A percentile compares a stretch with the other conserved stretches of the same genome.
Conservation (phyloP, 805 yeast genomes). For the Metschnikowia amazonensis region DNA sequence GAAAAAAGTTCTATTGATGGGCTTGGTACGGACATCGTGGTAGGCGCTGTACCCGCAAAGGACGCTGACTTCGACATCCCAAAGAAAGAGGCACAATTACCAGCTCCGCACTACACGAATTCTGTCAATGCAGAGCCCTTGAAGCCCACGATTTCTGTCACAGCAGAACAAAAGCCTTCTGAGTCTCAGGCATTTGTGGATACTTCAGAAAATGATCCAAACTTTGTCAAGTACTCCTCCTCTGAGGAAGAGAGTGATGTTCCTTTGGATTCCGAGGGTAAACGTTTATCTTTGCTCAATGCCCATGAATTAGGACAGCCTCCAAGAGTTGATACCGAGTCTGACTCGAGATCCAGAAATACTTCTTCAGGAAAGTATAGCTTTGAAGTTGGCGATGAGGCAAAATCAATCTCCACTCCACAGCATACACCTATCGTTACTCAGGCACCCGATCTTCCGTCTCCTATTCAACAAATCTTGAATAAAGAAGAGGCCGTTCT, state of each 20-base stretch:
- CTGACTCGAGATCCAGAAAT: slow-evolving; percentile 15
- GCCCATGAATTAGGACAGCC: slow-evolving; percentile 29
- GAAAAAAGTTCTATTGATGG: not conserved
- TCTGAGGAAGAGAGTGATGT: slow-evolving; percentile 30
- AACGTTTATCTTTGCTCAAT: slow-evolving; percentile 31
- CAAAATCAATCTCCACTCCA: slow-evolving; percentile 30
- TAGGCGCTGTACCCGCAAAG: not conserved
- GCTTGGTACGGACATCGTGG: not conserved
- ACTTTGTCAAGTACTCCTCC: slow-evolving; percentile 34
- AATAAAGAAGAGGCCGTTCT: not conserved
- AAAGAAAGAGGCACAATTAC: not conserved
- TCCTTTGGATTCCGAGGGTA: slow-evolving; percentile 19
- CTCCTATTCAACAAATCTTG: not conserved
- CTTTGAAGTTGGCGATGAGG: slow-evolving; percentile 41
- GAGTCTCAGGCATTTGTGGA: not conserved
- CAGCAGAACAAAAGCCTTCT: not conserved
- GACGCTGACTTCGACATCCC: not conserved
- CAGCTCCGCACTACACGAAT: not conserved
- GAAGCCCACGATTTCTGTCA: not conserved
- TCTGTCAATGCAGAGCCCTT: slow-evolving; percentile 4
- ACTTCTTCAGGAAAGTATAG: slow-evolving; percentile 28
- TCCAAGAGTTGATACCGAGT: slow-evolving; percentile 16
- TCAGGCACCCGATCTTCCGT: slow-evolving; percentile 1
- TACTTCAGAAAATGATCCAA: slow-evolving; percentile 24
- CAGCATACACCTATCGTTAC: slow-evolving; percentile 13